Base-by-base conservation (phyloP, 345 rosid genomes). In the Dimocarpus longan region DNA sequence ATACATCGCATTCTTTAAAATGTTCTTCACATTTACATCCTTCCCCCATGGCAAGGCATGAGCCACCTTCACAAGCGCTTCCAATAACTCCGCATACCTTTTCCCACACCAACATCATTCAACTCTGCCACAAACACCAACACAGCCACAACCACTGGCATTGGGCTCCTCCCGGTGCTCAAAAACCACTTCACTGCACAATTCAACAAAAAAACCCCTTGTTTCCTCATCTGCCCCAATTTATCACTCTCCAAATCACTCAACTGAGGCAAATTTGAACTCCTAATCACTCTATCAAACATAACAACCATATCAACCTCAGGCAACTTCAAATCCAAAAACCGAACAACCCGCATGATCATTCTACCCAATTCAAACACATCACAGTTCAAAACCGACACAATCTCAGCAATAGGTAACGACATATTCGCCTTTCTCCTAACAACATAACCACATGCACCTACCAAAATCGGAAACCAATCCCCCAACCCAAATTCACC, bases 41-140 rank as follows among this genome's bases (percentile, higher is more conserved):
- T 90, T 87, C 19, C 93, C 96, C 97, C 97, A 93, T 2, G 98
- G 99, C 87, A 95, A 89, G 6, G 77, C 93, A 57, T 85, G 85
- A 0, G 96, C 91, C 37, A 85, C 93, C 73, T 89, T 82, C 85
- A 93, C 97, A 26, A 91, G 91, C 39, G 79, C 84, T 84, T 82
- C 90, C 66, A 84, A 73, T 44, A 93, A 75, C 88, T 93, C 99
- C 80, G 70, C 90, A 76, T 92, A 88, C 81, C 95, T 75, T 76
- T 6, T 26, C 73, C 81, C 40, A 90, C 37, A 56, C 80, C 83
- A 12, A 89, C 83, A 42, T 84, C 88, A 75, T 93, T 95, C 81
- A 91, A 63, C 75, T 93, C 86, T 0, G 86, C 84, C 2, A 95
- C 93, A 70, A 95, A 80, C 12, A 78, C 89, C 88, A 95, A 67